Evolutionary conservation across 257 asterid species (phyloP).

Genomic region (Apocynum venetum): DNA sequence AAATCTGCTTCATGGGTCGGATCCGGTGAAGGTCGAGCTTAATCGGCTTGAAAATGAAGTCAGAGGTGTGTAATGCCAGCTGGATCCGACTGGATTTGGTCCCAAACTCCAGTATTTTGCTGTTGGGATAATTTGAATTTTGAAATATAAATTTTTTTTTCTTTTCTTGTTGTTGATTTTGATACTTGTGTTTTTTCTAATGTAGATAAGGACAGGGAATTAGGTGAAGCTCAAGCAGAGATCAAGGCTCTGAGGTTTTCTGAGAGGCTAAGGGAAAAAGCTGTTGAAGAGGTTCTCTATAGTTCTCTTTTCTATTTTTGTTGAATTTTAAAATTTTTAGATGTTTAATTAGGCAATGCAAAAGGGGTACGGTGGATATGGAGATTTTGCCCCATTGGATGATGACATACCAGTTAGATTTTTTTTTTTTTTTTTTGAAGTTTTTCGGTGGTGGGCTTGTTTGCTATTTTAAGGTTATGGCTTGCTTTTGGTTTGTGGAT

Average conservation of each 20-base stretch:
- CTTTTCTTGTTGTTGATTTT: conserved; percentile 3
- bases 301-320: conserved; percentile 2
- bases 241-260: conserved; percentile 76
- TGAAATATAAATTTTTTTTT: not conserved
- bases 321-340: not conserved
- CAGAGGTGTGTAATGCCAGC: conserved; percentile 74
- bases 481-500: not conserved
- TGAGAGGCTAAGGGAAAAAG: conserved; percentile 80
- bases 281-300: conserved; percentile 86
- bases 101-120: conserved; percentile 25
- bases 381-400: not conserved
- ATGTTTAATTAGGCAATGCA: not conserved
- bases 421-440: not conserved
- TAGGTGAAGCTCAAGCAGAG: conserved; percentile 85
- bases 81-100: conserved; percentile 69
- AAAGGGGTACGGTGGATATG: not conserved
- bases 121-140: conserved; percentile 12
- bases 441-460: not conserved
- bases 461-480: not conserved
- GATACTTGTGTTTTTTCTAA: conserved; percentile 3
- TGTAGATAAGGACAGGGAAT: conserved; percentile 83
- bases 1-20: conserved; percentile 96
- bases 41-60: conserved; percentile 98
- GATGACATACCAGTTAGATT: not conserved
- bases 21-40: conserved; percentile 99